phyloP scores from a whole-genome alignment of 495 filamentous ascomycete genomes.

The Lophiotrema nucula region DNA sequence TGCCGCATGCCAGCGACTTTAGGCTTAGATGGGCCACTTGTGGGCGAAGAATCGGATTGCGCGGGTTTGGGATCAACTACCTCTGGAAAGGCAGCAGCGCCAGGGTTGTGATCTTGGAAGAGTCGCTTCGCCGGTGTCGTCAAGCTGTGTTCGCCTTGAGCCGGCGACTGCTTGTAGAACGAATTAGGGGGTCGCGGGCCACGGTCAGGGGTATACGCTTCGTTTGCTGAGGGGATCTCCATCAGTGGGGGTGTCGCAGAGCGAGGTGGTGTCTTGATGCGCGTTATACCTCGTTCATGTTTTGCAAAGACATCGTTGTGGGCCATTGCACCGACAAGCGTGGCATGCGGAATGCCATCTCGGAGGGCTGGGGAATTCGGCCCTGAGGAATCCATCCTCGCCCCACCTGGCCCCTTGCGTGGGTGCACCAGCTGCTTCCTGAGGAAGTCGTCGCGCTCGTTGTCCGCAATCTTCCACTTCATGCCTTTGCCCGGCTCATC shows the following conservation, averaged over 20 bases:
- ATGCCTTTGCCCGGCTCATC: slow-evolving; percentile 98
- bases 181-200: slow-evolving; percentile 46
- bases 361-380: slow-evolving; percentile 31
- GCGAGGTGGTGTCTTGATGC: slow-evolving; percentile 43
- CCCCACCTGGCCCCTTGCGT: slow-evolving; percentile 32
- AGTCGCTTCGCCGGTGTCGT: slow-evolving; percentile 32
- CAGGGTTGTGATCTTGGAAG: slow-evolving; percentile 13
- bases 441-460: slow-evolving; percentile 72
- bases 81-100: neutral
- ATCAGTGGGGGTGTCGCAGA: slow-evolving; percentile 51
- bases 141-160: slow-evolving; percentile 36
- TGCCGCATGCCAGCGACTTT: slow-evolving; percentile 19
- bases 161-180: slow-evolving; percentile 47
- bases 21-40: slow-evolving; percentile 14
- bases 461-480: slow-evolving; percentile 91
- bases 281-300: slow-evolving; percentile 37
- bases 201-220: slow-evolving; percentile 57
- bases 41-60: slow-evolving; percentile 8
- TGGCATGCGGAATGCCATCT: slow-evolving; percentile 16
- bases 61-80: neutral
- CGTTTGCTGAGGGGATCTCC: slow-evolving; percentile 43
- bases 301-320: slow-evolving; percentile 9
- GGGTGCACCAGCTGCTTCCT: slow-evolving; percentile 50
- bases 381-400: slow-evolving; percentile 27
- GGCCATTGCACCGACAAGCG: slow-evolving; percentile 23